Evolutionary conservation across 2,329 filamentous ascomycete species (phyloP).

Genomic region (Talaromyces amestolkiae): DNA sequence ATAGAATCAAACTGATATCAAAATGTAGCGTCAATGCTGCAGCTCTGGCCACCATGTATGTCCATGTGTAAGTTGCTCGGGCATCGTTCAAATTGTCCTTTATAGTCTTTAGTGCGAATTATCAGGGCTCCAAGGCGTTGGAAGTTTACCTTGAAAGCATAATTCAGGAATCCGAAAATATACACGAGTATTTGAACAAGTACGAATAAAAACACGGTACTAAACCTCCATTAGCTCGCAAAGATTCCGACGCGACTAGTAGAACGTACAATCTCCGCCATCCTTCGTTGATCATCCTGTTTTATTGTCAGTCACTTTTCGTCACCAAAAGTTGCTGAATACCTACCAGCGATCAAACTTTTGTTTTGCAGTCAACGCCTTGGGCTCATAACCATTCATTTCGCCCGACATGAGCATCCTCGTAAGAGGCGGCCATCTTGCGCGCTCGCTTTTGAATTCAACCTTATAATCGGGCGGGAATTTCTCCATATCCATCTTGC

Average conservation of each 20-base stretch:
- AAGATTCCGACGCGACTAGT: too few species aligned
- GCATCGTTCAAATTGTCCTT: conserved; percentile 65
- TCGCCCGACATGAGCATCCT: conserved; percentile 80
- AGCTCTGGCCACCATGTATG: conserved; percentile 72
- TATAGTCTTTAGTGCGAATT: conserved; percentile 1
- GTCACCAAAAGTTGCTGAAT: neutral
- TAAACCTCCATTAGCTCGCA: conserved; percentile 31
- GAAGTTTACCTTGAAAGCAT: conserved; percentile 60
- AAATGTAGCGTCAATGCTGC: conserved; percentile 76
- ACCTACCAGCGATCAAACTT: conserved; percentile 68
- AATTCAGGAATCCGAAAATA: conserved; percentile 76
- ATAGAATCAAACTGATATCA: conserved; percentile 74
- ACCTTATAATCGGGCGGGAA: conserved; percentile 21
- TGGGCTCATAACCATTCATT: conserved; percentile 71
- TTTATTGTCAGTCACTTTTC: conserved; percentile 15
- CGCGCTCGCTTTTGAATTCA: conserved; percentile 54
- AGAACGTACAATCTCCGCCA: conserved; percentile 70
- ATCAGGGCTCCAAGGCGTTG: neutral
- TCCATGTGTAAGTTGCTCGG: conserved; percentile 68
- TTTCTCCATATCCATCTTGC: conserved; percentile 26
- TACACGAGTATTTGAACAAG: conserved; percentile 73
- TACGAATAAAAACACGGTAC: conserved; percentile 74
- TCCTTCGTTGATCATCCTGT: conserved; percentile 79
- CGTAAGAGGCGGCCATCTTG: conserved; percentile 78
- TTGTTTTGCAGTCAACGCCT: conserved; percentile 65